Conservation (phyloP, 768 basidiomycete species). For the Xerocomellus dryophilus region DNA sequence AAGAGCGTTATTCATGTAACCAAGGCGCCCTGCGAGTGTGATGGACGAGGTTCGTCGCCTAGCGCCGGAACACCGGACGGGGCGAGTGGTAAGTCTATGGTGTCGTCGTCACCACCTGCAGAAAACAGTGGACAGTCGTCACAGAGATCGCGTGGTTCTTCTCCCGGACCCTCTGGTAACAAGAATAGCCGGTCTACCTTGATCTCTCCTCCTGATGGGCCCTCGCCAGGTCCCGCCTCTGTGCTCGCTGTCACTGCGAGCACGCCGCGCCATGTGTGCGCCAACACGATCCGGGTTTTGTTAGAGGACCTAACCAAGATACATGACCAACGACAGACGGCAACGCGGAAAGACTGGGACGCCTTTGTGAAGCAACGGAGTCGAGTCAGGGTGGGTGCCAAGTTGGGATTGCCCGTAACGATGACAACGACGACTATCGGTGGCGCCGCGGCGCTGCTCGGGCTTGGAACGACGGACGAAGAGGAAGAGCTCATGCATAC, state of each 20-base stretch:
- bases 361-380: constrained; percentile 72
- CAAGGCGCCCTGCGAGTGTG: constrained; percentile 42
- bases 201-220: constrained; percentile 24
- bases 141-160: constrained; percentile 34
- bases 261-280: constrained; percentile 73
- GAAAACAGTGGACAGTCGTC: constrained; percentile 29
- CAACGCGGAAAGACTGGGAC: constrained; percentile 82
- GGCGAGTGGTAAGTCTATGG: constrained; percentile 7
- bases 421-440: constrained; percentile 27
- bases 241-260: constrained; percentile 58
- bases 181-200: constrained; percentile 44
- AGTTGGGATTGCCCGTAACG: constrained; percentile 14
- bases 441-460: constrained; percentile 64
- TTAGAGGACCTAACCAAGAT: constrained; percentile 74
- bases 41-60: constrained; percentile 26
- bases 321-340: constrained; percentile 74
- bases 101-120: constrained; percentile 11
- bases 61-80: constrained; percentile 6
- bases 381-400: constrained; percentile 39
- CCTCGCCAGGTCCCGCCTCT: constrained; percentile 35
- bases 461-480: constrained; percentile 58
- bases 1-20: constrained; percentile 36
- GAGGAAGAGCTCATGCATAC: constrained; percentile 77
- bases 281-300: constrained; percentile 68
- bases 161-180: constrained; percentile 50